Evolutionary conservation across 1,139 yeast species (phyloP).

Genomic region (Sugiyamaella pinicola): DNA sequence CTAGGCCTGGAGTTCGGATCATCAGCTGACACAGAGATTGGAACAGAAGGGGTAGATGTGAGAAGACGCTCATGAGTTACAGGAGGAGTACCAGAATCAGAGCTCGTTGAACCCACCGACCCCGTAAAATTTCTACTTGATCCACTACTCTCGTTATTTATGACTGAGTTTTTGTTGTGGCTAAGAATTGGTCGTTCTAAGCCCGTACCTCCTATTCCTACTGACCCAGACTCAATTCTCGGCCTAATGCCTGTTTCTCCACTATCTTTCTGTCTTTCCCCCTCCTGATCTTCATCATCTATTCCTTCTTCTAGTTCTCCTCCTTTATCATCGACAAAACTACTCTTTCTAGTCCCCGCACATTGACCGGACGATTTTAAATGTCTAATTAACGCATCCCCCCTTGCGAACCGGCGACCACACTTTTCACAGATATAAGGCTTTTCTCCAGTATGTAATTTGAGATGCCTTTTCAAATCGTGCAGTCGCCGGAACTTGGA

Average conservation of each 20-base stretch:
- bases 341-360: conserved; percentile 23
- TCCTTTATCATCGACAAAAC: conserved; percentile 12
- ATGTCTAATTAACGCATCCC: conserved; percentile 74
- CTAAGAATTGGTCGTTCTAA: neutral
- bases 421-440: conserved; percentile 67
- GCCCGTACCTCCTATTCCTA: neutral
- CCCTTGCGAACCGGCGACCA: conserved; percentile 69
- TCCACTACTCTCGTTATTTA: neutral
- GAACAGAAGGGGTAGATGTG: conserved; percentile 4
- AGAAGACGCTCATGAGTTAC: no score
- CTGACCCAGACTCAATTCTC: neutral
- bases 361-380: conserved; percentile 47
- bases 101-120: no score
- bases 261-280: conserved; percentile 9
- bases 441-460: conserved; percentile 74
- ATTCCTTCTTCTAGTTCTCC: neutral
- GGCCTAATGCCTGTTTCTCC: neutral
- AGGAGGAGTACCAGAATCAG: no score
- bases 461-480: conserved; percentile 74
- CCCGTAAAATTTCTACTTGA: no score
- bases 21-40: neutral
- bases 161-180: neutral
- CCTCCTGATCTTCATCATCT: neutral
- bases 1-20: conserved; percentile 7
- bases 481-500: conserved; percentile 69